phyloP scores from a whole-genome alignment of 1,284 basidiomycete species.

The Rhodotorula sp. region DNA sequence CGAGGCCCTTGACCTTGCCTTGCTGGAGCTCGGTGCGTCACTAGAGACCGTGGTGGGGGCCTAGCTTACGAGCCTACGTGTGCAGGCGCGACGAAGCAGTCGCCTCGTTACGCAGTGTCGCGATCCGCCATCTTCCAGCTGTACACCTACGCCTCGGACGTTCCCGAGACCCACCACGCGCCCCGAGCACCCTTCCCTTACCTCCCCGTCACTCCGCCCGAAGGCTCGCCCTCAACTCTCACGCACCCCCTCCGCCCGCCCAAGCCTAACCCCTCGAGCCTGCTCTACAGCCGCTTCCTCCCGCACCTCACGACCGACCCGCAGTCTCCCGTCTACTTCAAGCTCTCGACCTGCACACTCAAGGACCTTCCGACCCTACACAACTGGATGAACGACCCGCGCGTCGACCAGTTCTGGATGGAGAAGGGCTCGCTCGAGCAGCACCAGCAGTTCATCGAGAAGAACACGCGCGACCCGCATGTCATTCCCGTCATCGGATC shows the following conservation, averaged over 20 bases:
- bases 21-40: conserved; percentile 22
- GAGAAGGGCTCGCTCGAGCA: conserved; percentile 56
- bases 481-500: conserved; percentile 54
- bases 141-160: conserved; percentile 31
- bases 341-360: conserved; percentile 55
- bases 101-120: conserved; percentile 24
- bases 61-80: neutral
- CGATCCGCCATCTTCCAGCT: conserved; percentile 37
- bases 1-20: conserved; percentile 24
- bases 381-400: conserved; percentile 58
- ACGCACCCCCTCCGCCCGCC: conserved; percentile 60
- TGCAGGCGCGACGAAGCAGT: conserved; percentile 19
- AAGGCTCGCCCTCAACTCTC: conserved; percentile 14
- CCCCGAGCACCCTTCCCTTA: conserved; percentile 24
- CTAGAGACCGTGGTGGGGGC: rapidly evolving
- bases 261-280: conserved; percentile 55
- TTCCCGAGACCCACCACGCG: conserved; percentile 12
- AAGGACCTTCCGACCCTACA: conserved; percentile 56
- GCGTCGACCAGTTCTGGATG: conserved; percentile 57
- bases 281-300: conserved; percentile 58
- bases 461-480: conserved; percentile 53
- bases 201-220: conserved; percentile 9
- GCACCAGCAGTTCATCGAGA: conserved; percentile 56
- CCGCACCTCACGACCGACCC: conserved; percentile 48
- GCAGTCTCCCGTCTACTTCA: conserved; percentile 49